Conservation (phyloP, 129 eudicot species). For the Flaveria trinervia region DNA sequence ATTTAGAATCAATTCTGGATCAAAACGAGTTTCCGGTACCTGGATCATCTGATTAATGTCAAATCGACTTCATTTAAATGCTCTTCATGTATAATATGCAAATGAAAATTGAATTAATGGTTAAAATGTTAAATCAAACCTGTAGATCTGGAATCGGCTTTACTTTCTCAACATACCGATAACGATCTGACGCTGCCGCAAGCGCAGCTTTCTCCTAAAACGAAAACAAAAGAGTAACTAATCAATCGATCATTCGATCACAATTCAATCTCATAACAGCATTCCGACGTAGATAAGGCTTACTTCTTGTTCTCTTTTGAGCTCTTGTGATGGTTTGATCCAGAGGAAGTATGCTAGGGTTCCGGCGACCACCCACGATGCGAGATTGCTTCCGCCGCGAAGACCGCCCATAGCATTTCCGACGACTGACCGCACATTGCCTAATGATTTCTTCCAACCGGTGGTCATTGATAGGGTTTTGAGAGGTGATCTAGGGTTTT, state of each 20-base stretch:
- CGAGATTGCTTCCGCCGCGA: conserved; percentile 51
- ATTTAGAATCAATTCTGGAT: neutral
- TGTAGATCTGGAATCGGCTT: conserved; percentile 67
- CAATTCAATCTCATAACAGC: neutral
- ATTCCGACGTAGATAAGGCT: neutral
- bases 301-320: conserved; percentile 55
- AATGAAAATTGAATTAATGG: neutral
- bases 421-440: conserved; percentile 39
- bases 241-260: neutral
- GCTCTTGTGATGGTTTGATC: conserved; percentile 62
- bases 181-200: conserved; percentile 58
- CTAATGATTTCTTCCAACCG: conserved; percentile 43
- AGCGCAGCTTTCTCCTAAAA: conserved; percentile 53
- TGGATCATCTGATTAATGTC: neutral
- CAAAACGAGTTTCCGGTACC: neutral
- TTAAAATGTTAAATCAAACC: conserved; percentile 23
- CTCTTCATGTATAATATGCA: neutral
- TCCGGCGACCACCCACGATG: conserved; percentile 74
- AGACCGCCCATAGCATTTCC: conserved; percentile 57
- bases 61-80: neutral
- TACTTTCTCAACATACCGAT: conserved; percentile 59
- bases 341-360: conserved; percentile 61
- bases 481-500: conserved; percentile 24
- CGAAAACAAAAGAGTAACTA: neutral
- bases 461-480: conserved; percentile 39